Evolutionary conservation across 140 eudicot genomes (phyloP).

Genomic region (Cichorium intybus): DNA sequence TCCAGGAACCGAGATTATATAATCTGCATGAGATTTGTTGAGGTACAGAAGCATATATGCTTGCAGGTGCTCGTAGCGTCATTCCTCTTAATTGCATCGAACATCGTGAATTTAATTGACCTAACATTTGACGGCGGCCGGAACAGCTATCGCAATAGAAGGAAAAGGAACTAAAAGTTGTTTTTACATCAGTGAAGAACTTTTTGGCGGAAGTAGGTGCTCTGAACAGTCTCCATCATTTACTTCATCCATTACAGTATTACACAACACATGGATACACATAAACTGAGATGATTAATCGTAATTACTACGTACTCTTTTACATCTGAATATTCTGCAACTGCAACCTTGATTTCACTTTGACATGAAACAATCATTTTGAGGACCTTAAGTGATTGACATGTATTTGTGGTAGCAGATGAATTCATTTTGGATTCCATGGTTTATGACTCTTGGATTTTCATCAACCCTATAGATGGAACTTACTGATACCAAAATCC

Average conservation of each 20-base stretch:
- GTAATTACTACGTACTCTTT: background rate
- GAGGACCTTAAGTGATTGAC: background rate
- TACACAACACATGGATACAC: background rate
- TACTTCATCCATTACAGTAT: background rate
- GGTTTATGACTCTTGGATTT: background rate
- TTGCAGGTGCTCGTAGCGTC: no score
- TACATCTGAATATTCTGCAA: background rate
- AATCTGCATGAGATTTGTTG: background rate
- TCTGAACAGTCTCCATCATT: background rate
- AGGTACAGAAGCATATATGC: background rate
- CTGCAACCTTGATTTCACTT: background rate
- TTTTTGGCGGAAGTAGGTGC: no score
- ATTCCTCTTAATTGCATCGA: no score
- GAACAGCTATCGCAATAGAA: no score
- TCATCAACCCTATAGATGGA: background rate
- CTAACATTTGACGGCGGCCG: no score
- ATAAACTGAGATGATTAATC: background rate
- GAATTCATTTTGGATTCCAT: background rate
- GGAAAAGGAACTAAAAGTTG: no score
- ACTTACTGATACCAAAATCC: background rate
- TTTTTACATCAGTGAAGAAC: no score
- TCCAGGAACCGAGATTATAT: background rate
- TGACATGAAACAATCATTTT: background rate
- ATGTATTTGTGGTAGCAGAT: background rate
- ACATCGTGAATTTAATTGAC: no score